Conservation (phyloP, 2,329 filamentous ascomycete species). For the Epicoccum nigrum region DNA sequence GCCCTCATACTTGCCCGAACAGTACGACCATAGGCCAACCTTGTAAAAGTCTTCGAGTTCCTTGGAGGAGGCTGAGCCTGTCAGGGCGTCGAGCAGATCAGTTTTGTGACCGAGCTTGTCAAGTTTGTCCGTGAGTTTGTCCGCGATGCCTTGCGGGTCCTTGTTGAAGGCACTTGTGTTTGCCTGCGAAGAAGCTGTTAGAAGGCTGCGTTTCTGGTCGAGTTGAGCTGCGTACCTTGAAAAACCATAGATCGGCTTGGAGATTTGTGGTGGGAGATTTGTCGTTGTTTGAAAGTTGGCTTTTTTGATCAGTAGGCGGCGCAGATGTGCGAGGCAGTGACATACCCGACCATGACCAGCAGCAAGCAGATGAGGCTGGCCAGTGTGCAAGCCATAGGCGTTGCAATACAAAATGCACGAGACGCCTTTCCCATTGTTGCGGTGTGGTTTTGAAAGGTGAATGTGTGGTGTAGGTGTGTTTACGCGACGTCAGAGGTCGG, state of each 20-base stretch:
- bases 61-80: slow-evolving; percentile 43
- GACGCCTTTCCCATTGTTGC: slow-evolving; percentile 70
- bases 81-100: slow-evolving; percentile 50
- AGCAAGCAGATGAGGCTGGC: slow-evolving; percentile 73
- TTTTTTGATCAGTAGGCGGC: too few relatives aligned
- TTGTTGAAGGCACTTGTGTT: slow-evolving; percentile 60
- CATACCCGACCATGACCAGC: slow-evolving; percentile 63
- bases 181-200: slow-evolving; percentile 29
- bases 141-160: slow-evolving; percentile 49
- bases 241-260: slow-evolving; percentile 62
- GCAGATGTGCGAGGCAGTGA: too few relatives aligned
- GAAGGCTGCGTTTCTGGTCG: not conserved
- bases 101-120: slow-evolving; percentile 42
- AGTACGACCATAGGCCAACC: slow-evolving; percentile 87
- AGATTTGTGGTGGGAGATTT: slow-evolving; percentile 47
- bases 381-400: slow-evolving; percentile 82
- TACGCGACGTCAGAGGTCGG: slow-evolving; percentile 13
- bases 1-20: slow-evolving; percentile 65
- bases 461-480: slow-evolving; percentile 3
- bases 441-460: slow-evolving; percentile 1
- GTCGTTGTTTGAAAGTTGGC: slow-evolving; percentile 57
- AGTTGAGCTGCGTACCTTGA: slow-evolving; percentile 63
- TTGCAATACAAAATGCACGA: slow-evolving; percentile 88
- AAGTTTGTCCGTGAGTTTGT: slow-evolving; percentile 31
- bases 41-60: slow-evolving; percentile 77